phyloP scores from a whole-genome alignment of 805 yeast species.

The Millerozyma acaciae region DNA sequence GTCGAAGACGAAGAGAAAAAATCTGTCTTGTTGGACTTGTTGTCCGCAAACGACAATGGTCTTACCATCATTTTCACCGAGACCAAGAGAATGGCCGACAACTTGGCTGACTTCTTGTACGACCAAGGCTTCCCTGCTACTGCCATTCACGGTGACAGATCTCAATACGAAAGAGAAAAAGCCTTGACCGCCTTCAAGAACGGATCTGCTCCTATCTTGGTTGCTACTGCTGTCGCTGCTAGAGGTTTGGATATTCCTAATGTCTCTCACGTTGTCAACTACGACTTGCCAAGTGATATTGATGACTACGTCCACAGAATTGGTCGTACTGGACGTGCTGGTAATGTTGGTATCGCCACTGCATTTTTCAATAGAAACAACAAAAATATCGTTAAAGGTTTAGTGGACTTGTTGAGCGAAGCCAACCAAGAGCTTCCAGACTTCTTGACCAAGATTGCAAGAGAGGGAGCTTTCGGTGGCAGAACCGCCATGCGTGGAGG shows the following conservation, averaged over 20 bases:
- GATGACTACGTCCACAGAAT: slow-evolving; percentile 99
- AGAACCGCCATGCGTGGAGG: slow-evolving; percentile 36
- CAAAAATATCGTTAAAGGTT: slow-evolving; percentile 81
- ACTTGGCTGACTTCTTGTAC: slow-evolving; percentile 85
- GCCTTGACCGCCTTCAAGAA: slow-evolving; percentile 91
- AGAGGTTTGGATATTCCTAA: slow-evolving; percentile 99
- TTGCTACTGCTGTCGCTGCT: slow-evolving; percentile 99
- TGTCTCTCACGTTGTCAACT: slow-evolving; percentile 96
- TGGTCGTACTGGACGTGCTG: slow-evolving; percentile 99
- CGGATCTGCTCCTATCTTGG: slow-evolving; percentile 90
- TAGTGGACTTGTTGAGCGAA: slow-evolving; percentile 82
- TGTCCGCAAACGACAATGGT: slow-evolving; percentile 72
- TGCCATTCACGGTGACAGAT: slow-evolving; percentile 98
- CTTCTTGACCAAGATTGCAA: slow-evolving; percentile 73
- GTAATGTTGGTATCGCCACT: slow-evolving; percentile 97
- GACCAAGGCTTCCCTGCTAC: slow-evolving; percentile 93
- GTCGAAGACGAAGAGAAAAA: slow-evolving; percentile 95
- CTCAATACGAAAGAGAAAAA: slow-evolving; percentile 96
- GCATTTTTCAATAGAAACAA: slow-evolving; percentile 97
- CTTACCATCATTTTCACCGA: slow-evolving; percentile 94
- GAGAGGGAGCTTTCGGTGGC: slow-evolving; percentile 63
- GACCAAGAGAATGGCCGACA: slow-evolving; percentile 98
- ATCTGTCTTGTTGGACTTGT: slow-evolving; percentile 80
- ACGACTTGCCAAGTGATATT: slow-evolving; percentile 93
- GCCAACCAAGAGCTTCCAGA: slow-evolving; percentile 98